Conservation (phyloP, 805 yeast genomes). For the Ascoidea tarda region DNA sequence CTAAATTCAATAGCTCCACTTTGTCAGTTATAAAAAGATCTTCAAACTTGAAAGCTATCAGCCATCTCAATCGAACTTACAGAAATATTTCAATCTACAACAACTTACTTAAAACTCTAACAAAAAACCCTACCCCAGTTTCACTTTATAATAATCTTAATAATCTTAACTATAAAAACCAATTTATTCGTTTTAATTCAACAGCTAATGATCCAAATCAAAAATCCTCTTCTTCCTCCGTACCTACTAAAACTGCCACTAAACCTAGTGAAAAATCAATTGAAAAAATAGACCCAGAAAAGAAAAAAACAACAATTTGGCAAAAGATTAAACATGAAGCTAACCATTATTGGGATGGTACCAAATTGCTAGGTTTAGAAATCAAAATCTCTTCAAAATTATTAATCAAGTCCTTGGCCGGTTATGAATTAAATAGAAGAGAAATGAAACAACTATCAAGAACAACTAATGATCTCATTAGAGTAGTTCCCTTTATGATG, state of each 20-base stretch:
- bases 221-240: no score
- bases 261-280: neutral
- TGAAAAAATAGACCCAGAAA: neutral
- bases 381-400: slow-evolving; percentile 73
- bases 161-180: no score
- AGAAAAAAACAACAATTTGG: slow-evolving; percentile 16
- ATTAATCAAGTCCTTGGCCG: slow-evolving; percentile 69
- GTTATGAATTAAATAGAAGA: slow-evolving; percentile 83
- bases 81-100: no score
- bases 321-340: slow-evolving; percentile 79
- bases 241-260: neutral
- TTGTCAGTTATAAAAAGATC: no score
- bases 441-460: slow-evolving; percentile 80
- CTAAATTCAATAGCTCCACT: no score
- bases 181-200: neutral
- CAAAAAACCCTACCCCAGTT: no score
- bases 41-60: no score
- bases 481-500: slow-evolving; percentile 87
- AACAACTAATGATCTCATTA: slow-evolving; percentile 71
- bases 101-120: no score
- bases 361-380: slow-evolving; percentile 85
- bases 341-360: slow-evolving; percentile 90
- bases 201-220: neutral
- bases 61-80: no score
- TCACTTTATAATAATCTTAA: no score